Evolutionary conservation across 2,329 filamentous ascomycete genomes (phyloP).

Genomic region (Penicillium sp.): DNA sequence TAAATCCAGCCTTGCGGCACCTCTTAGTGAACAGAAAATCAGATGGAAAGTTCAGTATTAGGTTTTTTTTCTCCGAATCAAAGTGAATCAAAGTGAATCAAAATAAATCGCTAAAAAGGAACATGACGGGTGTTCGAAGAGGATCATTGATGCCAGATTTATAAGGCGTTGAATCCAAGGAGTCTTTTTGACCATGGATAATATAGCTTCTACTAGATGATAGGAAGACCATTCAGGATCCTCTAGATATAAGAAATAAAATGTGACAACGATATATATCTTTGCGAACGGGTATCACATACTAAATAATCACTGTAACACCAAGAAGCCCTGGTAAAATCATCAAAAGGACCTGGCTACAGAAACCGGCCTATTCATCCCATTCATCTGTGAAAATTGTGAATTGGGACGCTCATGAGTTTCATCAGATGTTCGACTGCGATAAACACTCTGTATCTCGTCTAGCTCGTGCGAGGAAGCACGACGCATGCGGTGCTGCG

Average conservation of each 20-base stretch:
- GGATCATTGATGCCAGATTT: neutral
- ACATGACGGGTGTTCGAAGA: too few species aligned
- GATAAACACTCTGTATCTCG: too few species aligned
- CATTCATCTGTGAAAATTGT: slow-evolving; percentile 3
- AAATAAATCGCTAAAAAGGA: too few species aligned
- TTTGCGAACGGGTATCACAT: neutral
- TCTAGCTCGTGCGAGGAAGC: neutral
- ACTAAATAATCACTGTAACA: neutral
- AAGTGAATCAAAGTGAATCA: too few species aligned
- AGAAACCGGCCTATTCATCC: slow-evolving; percentile 4
- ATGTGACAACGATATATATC: neutral
- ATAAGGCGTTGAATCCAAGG: neutral
- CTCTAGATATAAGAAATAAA: neutral
- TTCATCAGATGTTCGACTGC: neutral
- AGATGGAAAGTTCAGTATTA: neutral
- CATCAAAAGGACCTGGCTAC: neutral
- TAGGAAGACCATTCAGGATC: neutral
- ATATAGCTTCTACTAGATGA: too few species aligned
- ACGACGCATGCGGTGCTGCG: neutral
- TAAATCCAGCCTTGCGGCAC: neutral
- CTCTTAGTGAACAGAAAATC: neutral
- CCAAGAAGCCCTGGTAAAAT: neutral
- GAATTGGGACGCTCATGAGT: neutral
- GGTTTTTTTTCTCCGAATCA: too few species aligned
- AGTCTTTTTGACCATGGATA: too few species aligned